A percentile compares a stretch with the other conserved stretches of the same genome.
Conservation (phyloP, 2,329 filamentous ascomycete genomes). For the Aspergillus novofumigatus region DNA sequence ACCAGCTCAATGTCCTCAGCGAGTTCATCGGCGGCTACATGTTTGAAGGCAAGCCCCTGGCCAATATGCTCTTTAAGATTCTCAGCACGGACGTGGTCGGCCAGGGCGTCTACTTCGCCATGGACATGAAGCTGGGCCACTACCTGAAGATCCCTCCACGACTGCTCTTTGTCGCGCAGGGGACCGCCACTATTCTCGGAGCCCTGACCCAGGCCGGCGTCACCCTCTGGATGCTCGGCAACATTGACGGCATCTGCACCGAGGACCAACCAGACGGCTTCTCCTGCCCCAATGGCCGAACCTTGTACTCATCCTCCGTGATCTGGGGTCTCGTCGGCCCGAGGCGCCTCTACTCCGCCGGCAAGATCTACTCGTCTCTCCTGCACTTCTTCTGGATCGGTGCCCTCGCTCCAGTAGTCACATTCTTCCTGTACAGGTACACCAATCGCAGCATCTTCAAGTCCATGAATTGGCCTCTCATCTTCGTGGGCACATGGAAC, state of each 20-base stretch:
- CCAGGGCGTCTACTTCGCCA: constrained; percentile 45
- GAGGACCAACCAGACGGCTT: constrained; percentile 43
- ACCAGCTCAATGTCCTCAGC: constrained; percentile 41
- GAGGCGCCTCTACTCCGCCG: constrained; percentile 44
- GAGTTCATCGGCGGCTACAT: constrained; percentile 46
- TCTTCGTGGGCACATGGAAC: constrained; percentile 27
- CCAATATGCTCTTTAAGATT: constrained; percentile 44
- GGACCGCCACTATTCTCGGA: constrained; percentile 46
- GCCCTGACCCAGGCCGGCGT: constrained; percentile 42
- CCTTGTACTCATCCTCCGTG: constrained; percentile 47
- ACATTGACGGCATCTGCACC: constrained; percentile 42
- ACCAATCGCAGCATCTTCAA: constrained; percentile 33
- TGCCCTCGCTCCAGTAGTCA: constrained; percentile 18
- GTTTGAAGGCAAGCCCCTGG: constrained; percentile 42
- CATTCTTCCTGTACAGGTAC: constrained; percentile 22
- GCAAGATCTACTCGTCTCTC: constrained; percentile 45
- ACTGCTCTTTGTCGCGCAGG: constrained; percentile 48
- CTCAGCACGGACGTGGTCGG: constrained; percentile 41
- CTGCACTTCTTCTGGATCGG: constrained; percentile 53
- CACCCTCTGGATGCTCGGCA: constrained; percentile 34
- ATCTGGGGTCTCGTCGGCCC: constrained; percentile 54
- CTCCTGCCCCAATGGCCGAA: constrained; percentile 48
- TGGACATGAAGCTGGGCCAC: constrained; percentile 51
- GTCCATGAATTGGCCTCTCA: constrained; percentile 29
- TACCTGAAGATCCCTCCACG: constrained; percentile 50